These are phyloP conservation scores for Beauveria varroae DNA, from an alignment of 2,329 filamentous ascomycete genomes.

Conservation along the genomic window DNA sequence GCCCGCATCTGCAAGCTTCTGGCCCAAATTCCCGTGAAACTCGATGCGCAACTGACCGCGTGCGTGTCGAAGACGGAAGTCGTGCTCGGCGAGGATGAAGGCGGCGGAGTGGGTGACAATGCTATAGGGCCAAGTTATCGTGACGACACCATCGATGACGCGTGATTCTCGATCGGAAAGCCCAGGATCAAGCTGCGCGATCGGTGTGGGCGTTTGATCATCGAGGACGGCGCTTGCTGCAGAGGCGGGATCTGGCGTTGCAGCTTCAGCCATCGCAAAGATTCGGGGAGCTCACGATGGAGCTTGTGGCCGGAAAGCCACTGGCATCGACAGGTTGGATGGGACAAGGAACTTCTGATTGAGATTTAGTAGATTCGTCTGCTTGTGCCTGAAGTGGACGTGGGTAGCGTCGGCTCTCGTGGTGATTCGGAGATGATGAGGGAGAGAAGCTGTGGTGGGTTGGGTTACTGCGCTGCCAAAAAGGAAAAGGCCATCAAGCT, in stretches of 20 bases:
- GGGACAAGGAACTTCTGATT: background rate
- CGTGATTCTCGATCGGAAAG: slow-evolving; percentile 32
- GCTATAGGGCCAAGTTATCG: slow-evolving; percentile 88
- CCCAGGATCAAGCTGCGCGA: slow-evolving; percentile 47
- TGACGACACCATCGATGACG: slow-evolving; percentile 63
- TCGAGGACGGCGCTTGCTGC: slow-evolving; percentile 12
- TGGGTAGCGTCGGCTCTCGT: background rate
- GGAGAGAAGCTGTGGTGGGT: slow-evolving; percentile 4
- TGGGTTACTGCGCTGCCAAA: background rate
- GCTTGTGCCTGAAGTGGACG: background rate
- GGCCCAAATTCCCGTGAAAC: slow-evolving; percentile 64
- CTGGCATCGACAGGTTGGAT: background rate
- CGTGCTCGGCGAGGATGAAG: slow-evolving; percentile 75
- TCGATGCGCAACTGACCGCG: slow-evolving; percentile 76
- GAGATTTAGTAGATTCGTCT: background rate
- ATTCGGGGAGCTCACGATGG: slow-evolving; percentile 9
- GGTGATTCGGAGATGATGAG: slow-evolving; percentile 5
- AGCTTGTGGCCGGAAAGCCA: background rate
- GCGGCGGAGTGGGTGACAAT: slow-evolving; percentile 65
- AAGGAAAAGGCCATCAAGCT: background rate
- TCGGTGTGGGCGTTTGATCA: slow-evolving; percentile 36
- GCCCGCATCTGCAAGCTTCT: slow-evolving; percentile 56
- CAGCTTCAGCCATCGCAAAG: slow-evolving; percentile 5
- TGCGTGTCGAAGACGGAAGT: slow-evolving; percentile 69
- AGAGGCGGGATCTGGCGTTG: background rate